Evolutionary conservation across 352 stramenopile species (phyloP).

Genomic region (Pythium aphanidermatum): DNA sequence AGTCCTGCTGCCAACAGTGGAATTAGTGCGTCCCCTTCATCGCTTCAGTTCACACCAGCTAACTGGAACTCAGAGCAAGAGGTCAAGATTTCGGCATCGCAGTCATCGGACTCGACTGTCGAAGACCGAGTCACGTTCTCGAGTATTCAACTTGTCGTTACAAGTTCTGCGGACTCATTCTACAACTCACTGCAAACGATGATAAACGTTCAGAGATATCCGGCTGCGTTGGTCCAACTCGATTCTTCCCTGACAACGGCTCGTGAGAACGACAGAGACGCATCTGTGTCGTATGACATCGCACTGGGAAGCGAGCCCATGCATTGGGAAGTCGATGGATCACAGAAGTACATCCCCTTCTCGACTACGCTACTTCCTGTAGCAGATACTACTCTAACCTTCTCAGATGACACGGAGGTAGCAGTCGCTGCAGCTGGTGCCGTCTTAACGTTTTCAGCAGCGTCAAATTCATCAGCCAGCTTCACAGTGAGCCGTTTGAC

Average conservation of each 20-base stretch:
- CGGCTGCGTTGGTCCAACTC: conserved; percentile 27
- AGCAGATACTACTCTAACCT: conserved; percentile 42
- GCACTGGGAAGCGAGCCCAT: conserved; percentile 46
- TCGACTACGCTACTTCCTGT: conserved; percentile 25
- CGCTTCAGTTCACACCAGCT: conserved; percentile 22
- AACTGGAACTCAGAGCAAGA: conserved; percentile 24
- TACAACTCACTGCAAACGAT: conserved; percentile 29
- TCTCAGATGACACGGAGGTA: conserved; percentile 16
- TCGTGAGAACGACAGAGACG: conserved; percentile 31
- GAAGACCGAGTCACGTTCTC: conserved; percentile 20
- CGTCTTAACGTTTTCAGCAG: conserved; percentile 21
- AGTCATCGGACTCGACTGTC: background rate
- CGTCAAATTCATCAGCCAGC: conserved; percentile 48
- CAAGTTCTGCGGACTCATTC: conserved; percentile 27
- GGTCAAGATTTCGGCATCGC: conserved; percentile 20
- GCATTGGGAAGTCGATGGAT: conserved; percentile 44
- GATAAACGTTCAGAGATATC: conserved; percentile 42
- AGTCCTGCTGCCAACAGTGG: conserved; percentile 16
- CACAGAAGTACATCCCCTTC: conserved; percentile 27
- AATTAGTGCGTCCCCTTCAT: conserved; percentile 23
- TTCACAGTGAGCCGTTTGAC: conserved; percentile 18
- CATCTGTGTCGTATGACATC: conserved; percentile 27
- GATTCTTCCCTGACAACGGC: conserved; percentile 26
- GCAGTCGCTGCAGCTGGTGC: conserved; percentile 6
- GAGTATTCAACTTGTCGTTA: conserved; percentile 15